Conservation (phyloP, 768 basidiomycete genomes). For the Leccinum truebloodii region DNA sequence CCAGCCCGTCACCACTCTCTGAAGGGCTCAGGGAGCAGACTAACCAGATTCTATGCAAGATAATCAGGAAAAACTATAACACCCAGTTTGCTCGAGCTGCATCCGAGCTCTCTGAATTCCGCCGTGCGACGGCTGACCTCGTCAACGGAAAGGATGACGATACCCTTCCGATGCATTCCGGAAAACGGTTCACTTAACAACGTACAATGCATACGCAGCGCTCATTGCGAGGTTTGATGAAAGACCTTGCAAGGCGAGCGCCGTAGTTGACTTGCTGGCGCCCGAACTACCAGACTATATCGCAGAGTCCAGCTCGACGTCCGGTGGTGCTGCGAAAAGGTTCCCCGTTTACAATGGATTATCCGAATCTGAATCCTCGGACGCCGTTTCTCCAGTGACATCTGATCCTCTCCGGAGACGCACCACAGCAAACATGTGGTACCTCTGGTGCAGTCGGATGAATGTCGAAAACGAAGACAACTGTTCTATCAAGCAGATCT, state of each 20-base stretch:
- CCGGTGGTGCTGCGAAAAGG: not conserved
- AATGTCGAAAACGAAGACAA: not conserved
- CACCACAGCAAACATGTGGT: not conserved
- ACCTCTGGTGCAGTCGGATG: not conserved
- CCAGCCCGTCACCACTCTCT: not conserved
- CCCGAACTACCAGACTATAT: not conserved
- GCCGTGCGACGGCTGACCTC: not conserved
- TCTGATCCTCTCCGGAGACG: not conserved
- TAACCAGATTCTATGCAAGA: not conserved
- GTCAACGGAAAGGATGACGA: not conserved
- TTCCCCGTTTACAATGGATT: not conserved
- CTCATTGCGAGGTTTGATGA: not conserved
- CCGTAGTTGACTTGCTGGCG: not conserved
- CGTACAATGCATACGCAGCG: not conserved
- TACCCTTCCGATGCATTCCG: not conserved
- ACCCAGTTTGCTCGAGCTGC: not conserved
- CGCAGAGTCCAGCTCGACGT: not conserved
- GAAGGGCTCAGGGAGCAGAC: not conserved
- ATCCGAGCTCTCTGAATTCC: not conserved
- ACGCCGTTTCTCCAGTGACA: not conserved
- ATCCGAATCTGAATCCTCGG: not conserved
- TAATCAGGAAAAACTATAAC: not conserved
- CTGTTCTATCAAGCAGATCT: not conserved
- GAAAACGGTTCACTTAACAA: not conserved
- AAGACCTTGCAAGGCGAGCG: not conserved